phyloP scores from a whole-genome alignment of 2,329 filamentous ascomycete species.

The Elsinoe australis region DNA sequence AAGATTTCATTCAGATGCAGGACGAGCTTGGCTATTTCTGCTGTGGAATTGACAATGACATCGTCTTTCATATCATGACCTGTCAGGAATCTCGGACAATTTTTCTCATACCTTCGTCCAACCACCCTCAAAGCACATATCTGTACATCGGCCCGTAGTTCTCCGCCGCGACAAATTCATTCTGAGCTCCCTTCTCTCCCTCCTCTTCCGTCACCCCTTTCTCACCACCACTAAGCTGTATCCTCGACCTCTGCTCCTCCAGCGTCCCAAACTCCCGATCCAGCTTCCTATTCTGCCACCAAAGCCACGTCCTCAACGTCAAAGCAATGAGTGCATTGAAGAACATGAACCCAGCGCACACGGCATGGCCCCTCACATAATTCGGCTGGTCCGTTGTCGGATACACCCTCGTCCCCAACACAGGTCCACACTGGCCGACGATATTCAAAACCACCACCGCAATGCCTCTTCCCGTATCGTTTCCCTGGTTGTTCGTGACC shows the following conservation, averaged over 20 bases:
- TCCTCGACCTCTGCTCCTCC: slow-evolving; percentile 21
- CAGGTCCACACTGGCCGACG: slow-evolving; percentile 71
- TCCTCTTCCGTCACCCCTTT: slow-evolving; percentile 2
- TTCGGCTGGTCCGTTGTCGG: slow-evolving; percentile 43
- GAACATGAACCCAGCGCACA: slow-evolving; percentile 55
- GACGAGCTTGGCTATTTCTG: no score
- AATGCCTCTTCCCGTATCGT: slow-evolving; percentile 20
- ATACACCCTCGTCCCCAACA: slow-evolving; percentile 50
- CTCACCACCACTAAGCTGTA: slow-evolving; percentile 20
- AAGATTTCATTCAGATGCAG: no score
- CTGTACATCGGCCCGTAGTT: slow-evolving; percentile 28
- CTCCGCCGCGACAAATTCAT: slow-evolving; percentile 21
- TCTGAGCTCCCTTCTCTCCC: slow-evolving; percentile 18
- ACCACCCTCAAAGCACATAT: slow-evolving; percentile 25
- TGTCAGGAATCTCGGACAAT: no score
- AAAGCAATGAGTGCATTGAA: slow-evolving; percentile 50
- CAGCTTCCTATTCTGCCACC: slow-evolving; percentile 52
- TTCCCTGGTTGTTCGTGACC: slow-evolving; percentile 26
- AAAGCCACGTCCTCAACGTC: slow-evolving; percentile 45
- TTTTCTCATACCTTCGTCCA: no score
- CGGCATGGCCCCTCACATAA: slow-evolving; percentile 46
- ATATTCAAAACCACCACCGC: slow-evolving; percentile 46
- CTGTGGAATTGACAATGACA: no score
- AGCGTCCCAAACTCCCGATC: slow-evolving; percentile 41
- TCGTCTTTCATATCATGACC: no score